These are phyloP conservation scores for Jacaranda mimosifolia DNA, from an alignment of 257 asterid genomes.

Conservation along the genomic window DNA sequence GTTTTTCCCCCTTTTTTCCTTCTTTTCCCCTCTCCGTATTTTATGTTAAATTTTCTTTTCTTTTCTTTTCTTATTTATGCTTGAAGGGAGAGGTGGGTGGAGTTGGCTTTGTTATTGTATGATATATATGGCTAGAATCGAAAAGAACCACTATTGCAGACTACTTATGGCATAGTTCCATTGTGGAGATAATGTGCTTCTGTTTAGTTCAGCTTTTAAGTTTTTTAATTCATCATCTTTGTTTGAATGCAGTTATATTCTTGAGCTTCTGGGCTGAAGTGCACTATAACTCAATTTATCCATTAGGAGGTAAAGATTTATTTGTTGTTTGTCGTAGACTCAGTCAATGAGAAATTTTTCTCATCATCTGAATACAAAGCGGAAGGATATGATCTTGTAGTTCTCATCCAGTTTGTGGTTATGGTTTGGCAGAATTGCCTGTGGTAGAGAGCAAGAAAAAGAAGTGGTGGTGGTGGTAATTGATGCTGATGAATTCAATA, in stretches of 20 bases:
- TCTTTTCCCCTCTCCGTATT: not conserved
- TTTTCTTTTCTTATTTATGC: not conserved
- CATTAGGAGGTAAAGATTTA: constrained; percentile 68
- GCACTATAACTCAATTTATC: constrained; percentile 88
- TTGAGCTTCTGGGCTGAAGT: constrained; percentile 98
- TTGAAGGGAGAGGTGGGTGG: not conserved
- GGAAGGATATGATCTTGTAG: not conserved
- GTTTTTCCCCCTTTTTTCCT: not conserved
- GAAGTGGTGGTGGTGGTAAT: constrained; percentile 67
- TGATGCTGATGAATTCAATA: constrained; percentile 13
- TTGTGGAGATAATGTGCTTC: too few relatives aligned
- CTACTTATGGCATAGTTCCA: too few relatives aligned
- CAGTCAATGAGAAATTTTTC: too few relatives aligned
- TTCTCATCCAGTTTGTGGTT: not conserved
- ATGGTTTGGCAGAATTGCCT: constrained; percentile 58
- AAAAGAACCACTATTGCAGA: not conserved
- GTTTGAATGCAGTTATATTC: constrained; percentile 67
- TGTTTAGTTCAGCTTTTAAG: not conserved
- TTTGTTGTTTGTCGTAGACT: not conserved
- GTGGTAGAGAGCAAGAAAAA: constrained; percentile 55
- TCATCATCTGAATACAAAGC: not conserved
- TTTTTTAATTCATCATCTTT: not conserved
- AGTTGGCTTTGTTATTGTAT: not conserved
- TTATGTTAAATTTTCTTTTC: not conserved
- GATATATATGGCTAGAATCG: not conserved